Conservation (phyloP, 257 asterid genomes). For the Solanum etuberosum region DNA sequence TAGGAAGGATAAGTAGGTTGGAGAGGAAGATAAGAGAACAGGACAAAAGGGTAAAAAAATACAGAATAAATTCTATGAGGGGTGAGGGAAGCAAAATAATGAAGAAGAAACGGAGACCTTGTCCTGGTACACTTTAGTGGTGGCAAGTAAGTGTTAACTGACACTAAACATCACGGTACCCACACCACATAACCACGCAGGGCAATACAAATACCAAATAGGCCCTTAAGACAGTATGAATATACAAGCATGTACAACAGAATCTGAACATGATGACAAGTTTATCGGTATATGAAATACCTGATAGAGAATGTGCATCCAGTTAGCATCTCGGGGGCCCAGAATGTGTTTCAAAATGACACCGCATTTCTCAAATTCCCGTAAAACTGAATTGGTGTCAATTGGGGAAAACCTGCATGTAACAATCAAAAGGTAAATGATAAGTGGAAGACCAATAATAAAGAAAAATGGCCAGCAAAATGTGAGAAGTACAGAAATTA, state of each 20-base stretch:
- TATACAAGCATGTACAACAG: neutral
- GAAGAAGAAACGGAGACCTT: neutral
- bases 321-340: conserved; percentile 92
- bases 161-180: neutral
- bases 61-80: neutral
- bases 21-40: neutral
- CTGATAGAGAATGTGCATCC: conserved; percentile 98
- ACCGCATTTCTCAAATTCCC: conserved; percentile 94
- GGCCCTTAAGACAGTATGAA: neutral
- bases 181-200: neutral
- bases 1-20: neutral
- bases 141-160: neutral
- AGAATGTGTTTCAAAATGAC: conserved; percentile 82
- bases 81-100: neutral
- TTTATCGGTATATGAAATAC: conserved; percentile 16
- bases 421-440: neutral
- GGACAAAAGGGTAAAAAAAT: neutral
- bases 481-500: neutral
- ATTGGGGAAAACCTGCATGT: conserved; percentile 69
- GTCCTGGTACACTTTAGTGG: neutral
- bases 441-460: neutral
- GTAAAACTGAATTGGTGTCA: conserved; percentile 77
- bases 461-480: neutral
- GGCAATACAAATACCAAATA: neutral
- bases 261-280: neutral